These are phyloP conservation scores for Haematococcus sp. DNA, from an alignment of 139 green algal species.

Conservation along the genomic window DNA sequence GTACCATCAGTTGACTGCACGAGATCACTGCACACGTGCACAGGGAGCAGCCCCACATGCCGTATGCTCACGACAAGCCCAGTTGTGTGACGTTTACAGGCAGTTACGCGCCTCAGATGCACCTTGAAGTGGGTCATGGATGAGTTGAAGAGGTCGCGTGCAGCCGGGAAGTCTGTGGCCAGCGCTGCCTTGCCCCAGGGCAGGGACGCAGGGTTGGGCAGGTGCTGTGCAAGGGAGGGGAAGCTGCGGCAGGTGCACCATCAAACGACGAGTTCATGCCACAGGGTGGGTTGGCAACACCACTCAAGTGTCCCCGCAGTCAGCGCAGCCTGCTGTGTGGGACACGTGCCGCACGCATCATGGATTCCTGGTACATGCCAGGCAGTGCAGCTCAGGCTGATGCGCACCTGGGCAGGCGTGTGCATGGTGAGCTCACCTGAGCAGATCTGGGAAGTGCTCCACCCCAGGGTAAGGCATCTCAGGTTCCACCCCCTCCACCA, in stretches of 20 bases:
- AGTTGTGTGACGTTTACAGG: too few species aligned
- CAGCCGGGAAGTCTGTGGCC: slow-evolving; percentile 18
- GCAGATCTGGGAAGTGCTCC: slow-evolving; percentile 23
- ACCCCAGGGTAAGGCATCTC: slow-evolving; percentile 21
- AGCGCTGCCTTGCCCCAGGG: slow-evolving; percentile 33
- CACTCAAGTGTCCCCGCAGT: too few species aligned
- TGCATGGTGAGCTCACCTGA: slow-evolving; percentile 14
- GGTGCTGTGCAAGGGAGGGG: neutral
- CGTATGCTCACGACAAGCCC: too few species aligned
- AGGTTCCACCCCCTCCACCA: slow-evolving; percentile 8
- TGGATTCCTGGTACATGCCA: too few species aligned
- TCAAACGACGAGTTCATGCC: neutral
- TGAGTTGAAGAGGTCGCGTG: slow-evolving; percentile 42
- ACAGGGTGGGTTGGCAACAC: neutral
- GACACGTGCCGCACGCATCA: too few species aligned
- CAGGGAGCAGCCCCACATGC: too few species aligned
- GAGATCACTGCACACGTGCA: too few species aligned
- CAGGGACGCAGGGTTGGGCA: slow-evolving; percentile 27
- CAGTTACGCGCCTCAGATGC: too few species aligned
- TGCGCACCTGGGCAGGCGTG: too few species aligned
- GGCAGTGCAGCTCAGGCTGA: too few species aligned
- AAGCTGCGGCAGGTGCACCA: slow-evolving; percentile 11
- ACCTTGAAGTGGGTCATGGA: slow-evolving; percentile 43
- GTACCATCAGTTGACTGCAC: too few species aligned
- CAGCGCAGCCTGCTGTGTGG: too few species aligned